A percentile compares a stretch with the other conserved stretches of the same genome.
Evolutionary conservation across 345 rosid genomes (phyloP).

Genomic region (Pelargonium nanum): DNA sequence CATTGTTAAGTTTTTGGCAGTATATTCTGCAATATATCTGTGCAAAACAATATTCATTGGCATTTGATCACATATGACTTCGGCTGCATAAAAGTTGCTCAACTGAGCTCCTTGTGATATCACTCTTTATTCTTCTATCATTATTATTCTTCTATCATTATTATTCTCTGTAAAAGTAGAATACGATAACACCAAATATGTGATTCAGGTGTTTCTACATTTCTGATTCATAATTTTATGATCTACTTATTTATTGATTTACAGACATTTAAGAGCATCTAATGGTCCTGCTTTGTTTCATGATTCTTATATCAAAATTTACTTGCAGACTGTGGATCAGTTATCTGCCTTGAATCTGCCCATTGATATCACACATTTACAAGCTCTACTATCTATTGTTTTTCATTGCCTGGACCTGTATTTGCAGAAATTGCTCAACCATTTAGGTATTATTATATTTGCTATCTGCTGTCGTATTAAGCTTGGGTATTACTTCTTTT

Average conservation of each 20-base stretch:
- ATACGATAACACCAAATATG: not conserved
- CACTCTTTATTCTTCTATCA: not conserved
- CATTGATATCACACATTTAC: constrained; percentile 82
- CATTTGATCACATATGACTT: too few relatives aligned
- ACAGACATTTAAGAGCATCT: not conserved
- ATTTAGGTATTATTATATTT: constrained; percentile 47
- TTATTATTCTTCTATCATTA: too few relatives aligned
- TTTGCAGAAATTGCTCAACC: constrained; percentile 51
- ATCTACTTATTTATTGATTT: not conserved
- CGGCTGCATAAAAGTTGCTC: constrained; percentile 4
- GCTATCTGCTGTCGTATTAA: constrained; percentile 3
- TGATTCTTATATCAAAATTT: constrained; percentile 8
- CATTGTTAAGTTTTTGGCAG: not conserved
- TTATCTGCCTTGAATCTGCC: constrained; percentile 80
- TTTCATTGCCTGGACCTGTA: constrained; percentile 81
- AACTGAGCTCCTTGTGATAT: constrained; percentile 3
- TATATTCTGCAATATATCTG: not conserved
- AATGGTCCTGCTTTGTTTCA: constrained; percentile 4
- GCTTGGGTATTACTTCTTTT: constrained; percentile 3
- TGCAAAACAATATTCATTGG: not conserved
- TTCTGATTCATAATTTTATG: not conserved
- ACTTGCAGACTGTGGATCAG: constrained; percentile 86
- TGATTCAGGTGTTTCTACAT: not conserved
- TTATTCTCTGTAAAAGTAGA: not conserved
- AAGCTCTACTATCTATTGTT: constrained; percentile 80